Conservation (phyloP, 1,139 yeast species). For the Pichia terricola region DNA sequence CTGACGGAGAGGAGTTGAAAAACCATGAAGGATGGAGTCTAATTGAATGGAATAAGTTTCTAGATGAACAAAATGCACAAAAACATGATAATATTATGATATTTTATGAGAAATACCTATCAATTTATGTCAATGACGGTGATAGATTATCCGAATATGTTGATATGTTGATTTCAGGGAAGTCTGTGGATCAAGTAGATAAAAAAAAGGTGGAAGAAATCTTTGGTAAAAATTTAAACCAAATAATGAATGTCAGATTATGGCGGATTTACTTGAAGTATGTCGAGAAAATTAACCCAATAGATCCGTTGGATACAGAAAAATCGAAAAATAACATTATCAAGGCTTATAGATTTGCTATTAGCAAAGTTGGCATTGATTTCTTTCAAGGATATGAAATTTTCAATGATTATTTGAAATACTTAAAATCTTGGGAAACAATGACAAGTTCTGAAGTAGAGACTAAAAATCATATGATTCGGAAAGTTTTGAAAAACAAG, state of each 20-base stretch:
- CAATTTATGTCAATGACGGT: conserved; percentile 43
- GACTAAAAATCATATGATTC: conserved; percentile 66
- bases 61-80: no score
- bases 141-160: conserved; percentile 62
- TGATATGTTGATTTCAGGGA: conserved; percentile 42
- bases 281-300: conserved; percentile 70
- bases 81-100: no score
- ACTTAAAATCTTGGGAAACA: conserved; percentile 71
- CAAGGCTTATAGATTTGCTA: conserved; percentile 80
- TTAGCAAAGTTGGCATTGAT: conserved; percentile 66
- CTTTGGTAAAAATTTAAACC: conserved; percentile 52
- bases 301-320: conserved; percentile 69
- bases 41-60: no score
- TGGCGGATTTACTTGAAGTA: conserved; percentile 73
- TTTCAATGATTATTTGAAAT: conserved; percentile 81
- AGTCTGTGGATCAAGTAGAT: conserved; percentile 43
- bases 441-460: conserved; percentile 80
- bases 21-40: no score
- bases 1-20: neutral
- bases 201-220: conserved; percentile 56
- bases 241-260: conserved; percentile 51
- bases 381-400: conserved; percentile 52
- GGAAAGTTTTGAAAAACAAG: conserved; percentile 66
- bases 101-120: conserved; percentile 35
- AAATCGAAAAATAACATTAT: conserved; percentile 67